Base-by-base conservation (phyloP, 2,329 filamentous ascomycete genomes). In the Metarhizium rileyi region DNA sequence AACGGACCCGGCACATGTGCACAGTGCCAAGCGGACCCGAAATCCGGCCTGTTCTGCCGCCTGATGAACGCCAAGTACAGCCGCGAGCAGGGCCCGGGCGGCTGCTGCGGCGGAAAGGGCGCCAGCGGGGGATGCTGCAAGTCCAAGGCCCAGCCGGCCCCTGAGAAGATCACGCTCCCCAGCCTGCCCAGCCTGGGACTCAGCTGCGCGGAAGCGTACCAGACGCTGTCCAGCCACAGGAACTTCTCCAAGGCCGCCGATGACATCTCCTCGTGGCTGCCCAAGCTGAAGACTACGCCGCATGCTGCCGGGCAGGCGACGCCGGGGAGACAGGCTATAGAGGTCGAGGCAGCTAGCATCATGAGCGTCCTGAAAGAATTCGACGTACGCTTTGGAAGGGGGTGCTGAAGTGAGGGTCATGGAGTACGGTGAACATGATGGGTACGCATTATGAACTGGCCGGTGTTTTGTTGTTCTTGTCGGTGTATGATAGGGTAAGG, bases 341-440 rank as follows among this genome's bases (percentile, higher is more conserved):
- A 90, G 63, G 85, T 90, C 16, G 86, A 90, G 66, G 85, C 86
- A 6, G 86, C 86, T 1, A 90, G 86, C 64, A 88, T 90, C 49
- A 90, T 90, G 86, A 84, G 84, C 40, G 86, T 90, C n/a, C 68
- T 90, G 52, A 87, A 86, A 65, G 83, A 86, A 55, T 90, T 90
- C 67, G 86, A 90, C 59, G 75, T 87, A 46, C 72, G 86, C 48
- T 90, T 90, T 63, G 81, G 81, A 36, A 60, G 66, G 35, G 65
- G 67, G 44, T 62, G 63, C 43, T 68, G 57, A 61, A 16, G n/a
- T 49, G 30, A n/a, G 36, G 6, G 14, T 16, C 12, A 36, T 1
- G 33, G 33, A 18, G 50, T 47, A 52, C 45, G 27, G 12, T 28
- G 8, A 8, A 30, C 18, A 36, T 36, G 23, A 18, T 18, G 20